Percentiles rank a stretch among this genome's conserved stretches.
Conservation (phyloP, 345 rosid genomes). For the Theobroma cacao region DNA sequence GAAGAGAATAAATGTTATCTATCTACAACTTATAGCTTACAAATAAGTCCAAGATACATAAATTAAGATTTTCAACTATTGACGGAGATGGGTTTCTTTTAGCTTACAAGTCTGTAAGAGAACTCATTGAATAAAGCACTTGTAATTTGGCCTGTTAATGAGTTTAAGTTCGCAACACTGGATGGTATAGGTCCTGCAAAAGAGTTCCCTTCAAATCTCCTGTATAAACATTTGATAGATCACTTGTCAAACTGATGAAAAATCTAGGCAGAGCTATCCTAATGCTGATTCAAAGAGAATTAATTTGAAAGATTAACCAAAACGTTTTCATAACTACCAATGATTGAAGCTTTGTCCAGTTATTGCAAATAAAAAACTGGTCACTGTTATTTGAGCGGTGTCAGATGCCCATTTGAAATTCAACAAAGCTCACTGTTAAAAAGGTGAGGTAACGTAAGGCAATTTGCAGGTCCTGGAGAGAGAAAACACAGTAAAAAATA, state of each 20-base stretch:
- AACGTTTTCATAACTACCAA: conserved; percentile 17
- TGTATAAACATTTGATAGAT: conserved; percentile 7
- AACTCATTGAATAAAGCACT: too few relatives aligned
- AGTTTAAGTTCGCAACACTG: conserved; percentile 28
- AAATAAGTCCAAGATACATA: too few relatives aligned
- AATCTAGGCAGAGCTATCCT: not conserved
- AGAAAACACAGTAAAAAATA: not conserved
- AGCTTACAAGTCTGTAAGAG: too few relatives aligned
- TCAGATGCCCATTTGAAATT: conserved; percentile 30
- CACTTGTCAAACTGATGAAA: not conserved
- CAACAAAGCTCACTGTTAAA: not conserved
- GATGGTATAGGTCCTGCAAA: conserved; percentile 47
- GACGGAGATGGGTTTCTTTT: too few relatives aligned
- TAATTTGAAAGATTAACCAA: not conserved
- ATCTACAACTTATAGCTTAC: conserved; percentile 24
- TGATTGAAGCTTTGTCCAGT: conserved; percentile 25
- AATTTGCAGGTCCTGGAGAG: not conserved
- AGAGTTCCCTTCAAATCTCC: conserved; percentile 37
- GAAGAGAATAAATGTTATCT: too few relatives aligned
- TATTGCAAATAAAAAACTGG: conserved; percentile 34
- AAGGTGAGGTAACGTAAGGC: not conserved
- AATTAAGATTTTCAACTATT: too few relatives aligned
- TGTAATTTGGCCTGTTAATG: too few relatives aligned
- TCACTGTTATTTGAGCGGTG: too few relatives aligned
- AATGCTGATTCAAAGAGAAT: not conserved